Base-by-base conservation (phyloP, 768 basidiomycete species). In the Asterophora parasitica region DNA sequence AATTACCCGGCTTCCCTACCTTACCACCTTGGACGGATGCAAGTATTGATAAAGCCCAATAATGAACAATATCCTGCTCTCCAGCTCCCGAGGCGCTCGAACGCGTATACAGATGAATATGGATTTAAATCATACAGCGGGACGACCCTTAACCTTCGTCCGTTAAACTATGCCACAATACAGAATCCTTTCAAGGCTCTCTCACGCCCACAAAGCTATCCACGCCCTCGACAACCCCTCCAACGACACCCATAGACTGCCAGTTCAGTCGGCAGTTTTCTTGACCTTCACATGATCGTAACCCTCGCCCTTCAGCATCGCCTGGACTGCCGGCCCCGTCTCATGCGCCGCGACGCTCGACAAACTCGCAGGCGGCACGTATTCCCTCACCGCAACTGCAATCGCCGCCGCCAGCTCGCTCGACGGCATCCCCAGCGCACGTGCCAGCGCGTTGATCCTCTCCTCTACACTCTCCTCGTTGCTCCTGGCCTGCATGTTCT, bases 361-460 rank as follows among this genome's bases (percentile, higher is more conserved):
- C 42, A 85, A 60, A 31, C 77, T 81, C 6, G 78, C 81, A 8
- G 77, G 75, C 1, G 84, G 81, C 8, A 85, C 76, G 51, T 81
- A 63, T 26, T 79, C 70, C 52, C 73, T 71, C 26, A 83, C 78
- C 0, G 78, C 82, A 40, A 67, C 71, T 0, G 80, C 81, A 40
- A 88, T 79, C 0, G 84, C 86, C 13, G 68, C 71, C 2, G 85
- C 83, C 1, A 88, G 66, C 31, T 83, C 79, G 33, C 68, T 65
- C 12, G 81, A 70, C 0, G 78, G 74, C 57, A 88, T 75, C 1
- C 83, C 86, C 26, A 88, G 67, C 27, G 75, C 79, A 6, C 67
- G 65, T 9, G 85, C 86, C 9, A 88, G 69, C 11, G 72, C 77
- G 42, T 78, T 75, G 45, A 88, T 77, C 30, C 72, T 69, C 4